phyloP scores from a whole-genome alignment of 225 moss, liverwort and hornwort species.

The Polytrichum formosum region DNA sequence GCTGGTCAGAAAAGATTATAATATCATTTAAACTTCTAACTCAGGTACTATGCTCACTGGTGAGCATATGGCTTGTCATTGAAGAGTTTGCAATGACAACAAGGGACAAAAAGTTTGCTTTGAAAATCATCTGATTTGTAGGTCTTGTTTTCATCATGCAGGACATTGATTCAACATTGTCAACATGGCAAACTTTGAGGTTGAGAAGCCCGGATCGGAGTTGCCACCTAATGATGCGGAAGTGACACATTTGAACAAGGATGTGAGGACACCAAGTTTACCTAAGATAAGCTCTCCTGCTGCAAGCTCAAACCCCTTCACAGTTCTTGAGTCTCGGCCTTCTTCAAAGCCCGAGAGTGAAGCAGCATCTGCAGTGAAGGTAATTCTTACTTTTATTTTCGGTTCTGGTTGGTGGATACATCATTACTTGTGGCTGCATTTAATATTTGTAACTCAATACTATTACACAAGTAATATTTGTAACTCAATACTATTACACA shows the following conservation, averaged over 20 bases:
- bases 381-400: neutral
- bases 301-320: conserved; percentile 27
- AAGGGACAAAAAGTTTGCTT: too few relatives aligned
- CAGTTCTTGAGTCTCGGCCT: conserved; percentile 32
- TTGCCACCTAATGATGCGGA: conserved; percentile 30
- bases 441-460: neutral
- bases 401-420: neutral
- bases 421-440: neutral
- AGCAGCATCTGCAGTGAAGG: conserved; percentile 9
- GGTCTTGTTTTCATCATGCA: neutral
- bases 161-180: conserved; percentile 1
- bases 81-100: too few relatives aligned
- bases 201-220: conserved; percentile 23
- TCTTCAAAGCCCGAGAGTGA: conserved; percentile 18
- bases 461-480: too few relatives aligned
- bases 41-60: too few relatives aligned
- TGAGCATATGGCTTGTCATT: too few relatives aligned
- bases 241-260: conserved; percentile 23
- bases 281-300: conserved; percentile 11
- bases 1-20: too few relatives aligned
- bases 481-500: neutral
- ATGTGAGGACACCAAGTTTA: conserved; percentile 22
- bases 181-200: conserved; percentile 25
- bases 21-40: too few relatives aligned
- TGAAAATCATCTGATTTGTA: too few relatives aligned